Conservation (phyloP, 176 grass and related monocot species). For the Oryza nivara region DNA sequence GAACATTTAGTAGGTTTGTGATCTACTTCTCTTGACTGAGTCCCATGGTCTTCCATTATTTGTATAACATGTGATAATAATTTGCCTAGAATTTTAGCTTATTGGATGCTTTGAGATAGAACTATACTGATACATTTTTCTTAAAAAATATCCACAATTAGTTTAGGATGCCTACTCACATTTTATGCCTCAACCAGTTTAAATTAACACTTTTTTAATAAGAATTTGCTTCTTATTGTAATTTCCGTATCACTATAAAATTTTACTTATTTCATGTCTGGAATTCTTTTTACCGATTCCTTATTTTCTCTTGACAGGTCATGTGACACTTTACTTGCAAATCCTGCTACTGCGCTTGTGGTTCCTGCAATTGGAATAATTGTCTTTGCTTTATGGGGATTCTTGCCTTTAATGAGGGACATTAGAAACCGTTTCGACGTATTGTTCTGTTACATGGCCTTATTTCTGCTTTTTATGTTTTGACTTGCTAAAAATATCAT, state of each 20-base stretch:
- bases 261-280: constrained; percentile 11
- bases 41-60: background rate
- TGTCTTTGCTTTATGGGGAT: constrained; percentile 83
- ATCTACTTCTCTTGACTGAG: background rate
- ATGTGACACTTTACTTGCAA: constrained; percentile 63
- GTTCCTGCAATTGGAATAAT: constrained; percentile 84
- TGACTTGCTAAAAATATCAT: constrained; percentile 21
- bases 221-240: constrained; percentile 18
- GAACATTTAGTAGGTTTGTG: constrained; percentile 4
- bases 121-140: background rate
- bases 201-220: background rate
- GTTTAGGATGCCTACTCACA: background rate
- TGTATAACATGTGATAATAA: constrained; percentile 21
- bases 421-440: constrained; percentile 86
- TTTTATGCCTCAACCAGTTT: background rate
- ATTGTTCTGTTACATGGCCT: constrained; percentile 41
- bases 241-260: constrained; percentile 2
- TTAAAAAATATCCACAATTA: background rate
- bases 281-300: constrained; percentile 30
- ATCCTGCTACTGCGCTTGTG: constrained; percentile 64
- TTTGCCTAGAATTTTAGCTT: constrained; percentile 11
- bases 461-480: constrained; percentile 19
- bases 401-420: constrained; percentile 72
- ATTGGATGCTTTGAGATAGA: constrained; percentile 16
- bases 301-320: constrained; percentile 54